phyloP scores from a whole-genome alignment of 78 protist species.

The Isochrysis galbana region DNA sequence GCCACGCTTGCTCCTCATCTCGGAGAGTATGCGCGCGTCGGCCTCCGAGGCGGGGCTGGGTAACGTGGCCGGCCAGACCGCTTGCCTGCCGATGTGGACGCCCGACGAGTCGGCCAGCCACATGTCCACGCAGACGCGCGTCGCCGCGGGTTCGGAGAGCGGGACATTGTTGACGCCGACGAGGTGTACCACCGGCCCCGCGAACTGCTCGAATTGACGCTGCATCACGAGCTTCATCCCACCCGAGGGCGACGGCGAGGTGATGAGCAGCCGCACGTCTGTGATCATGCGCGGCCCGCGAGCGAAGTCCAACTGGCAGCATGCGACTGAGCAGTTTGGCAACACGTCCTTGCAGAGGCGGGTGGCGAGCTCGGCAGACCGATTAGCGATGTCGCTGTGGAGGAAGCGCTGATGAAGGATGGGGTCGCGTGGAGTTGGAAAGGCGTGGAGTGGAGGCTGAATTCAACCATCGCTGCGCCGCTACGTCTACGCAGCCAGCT shows the following conservation, averaged over 20 bases:
- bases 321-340: background rate
- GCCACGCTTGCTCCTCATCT: background rate
- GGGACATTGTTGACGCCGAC: background rate
- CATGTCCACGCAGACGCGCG: background rate
- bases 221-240: conserved; percentile 1
- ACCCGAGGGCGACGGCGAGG: background rate
- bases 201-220: background rate
- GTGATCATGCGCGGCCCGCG: conserved; percentile 15
- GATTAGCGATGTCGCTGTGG: too few species aligned
- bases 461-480: too few species aligned
- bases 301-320: background rate
- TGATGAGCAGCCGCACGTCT: background rate
- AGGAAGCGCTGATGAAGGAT: background rate
- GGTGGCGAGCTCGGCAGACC: background rate
- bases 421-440: too few species aligned
- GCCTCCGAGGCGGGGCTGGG: background rate
- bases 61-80: background rate
- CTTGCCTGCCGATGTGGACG: background rate
- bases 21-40: background rate
- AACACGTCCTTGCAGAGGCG: background rate
- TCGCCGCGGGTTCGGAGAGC: background rate
- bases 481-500: too few species aligned
- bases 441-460: too few species aligned
- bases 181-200: conserved; percentile 15
- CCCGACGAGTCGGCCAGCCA: background rate